These are phyloP conservation scores for Ilex asprella DNA, from an alignment of 257 asterid genomes.

Conservation along the genomic window DNA sequence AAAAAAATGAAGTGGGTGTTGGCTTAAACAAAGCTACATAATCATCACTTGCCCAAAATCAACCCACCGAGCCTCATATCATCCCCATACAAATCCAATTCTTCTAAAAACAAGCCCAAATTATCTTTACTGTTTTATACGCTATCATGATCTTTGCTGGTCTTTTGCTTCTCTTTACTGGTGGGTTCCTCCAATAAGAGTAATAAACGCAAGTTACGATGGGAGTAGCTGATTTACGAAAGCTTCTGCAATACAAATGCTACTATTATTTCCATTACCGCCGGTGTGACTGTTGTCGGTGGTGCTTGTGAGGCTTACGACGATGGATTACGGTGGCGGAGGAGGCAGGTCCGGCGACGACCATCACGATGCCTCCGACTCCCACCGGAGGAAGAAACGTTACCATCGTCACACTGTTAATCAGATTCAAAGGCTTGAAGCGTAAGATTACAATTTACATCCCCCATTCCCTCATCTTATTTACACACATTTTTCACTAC, in stretches of 20 bases:
- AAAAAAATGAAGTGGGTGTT: slow-evolving; percentile 39
- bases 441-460: slow-evolving; percentile 28
- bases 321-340: slow-evolving; percentile 69
- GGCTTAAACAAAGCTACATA: slow-evolving; percentile 36
- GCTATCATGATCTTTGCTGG: too few species aligned
- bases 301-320: not conserved
- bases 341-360: slow-evolving; percentile 36
- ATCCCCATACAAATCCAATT: slow-evolving; percentile 27
- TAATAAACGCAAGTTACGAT: slow-evolving; percentile 26
- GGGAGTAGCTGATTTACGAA: slow-evolving; percentile 41
- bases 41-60: slow-evolving; percentile 11
- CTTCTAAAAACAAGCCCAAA: not conserved
- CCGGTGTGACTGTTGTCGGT: not conserved
- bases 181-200: not conserved
- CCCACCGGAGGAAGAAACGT: slow-evolving; percentile 59
- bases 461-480: too few species aligned
- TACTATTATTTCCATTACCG: not conserved
- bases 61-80: slow-evolving; percentile 2
- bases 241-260: slow-evolving; percentile 18
- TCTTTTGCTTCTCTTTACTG: slow-evolving; percentile 6
- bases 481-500: too few species aligned
- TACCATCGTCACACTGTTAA: slow-evolving; percentile 94
- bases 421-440: slow-evolving; percentile 88
- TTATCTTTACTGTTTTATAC: slow-evolving; percentile 5
- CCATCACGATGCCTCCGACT: slow-evolving; percentile 44